phyloP scores from a whole-genome alignment of 805 yeast genomes.

The Saturnispora zaruensis region DNA sequence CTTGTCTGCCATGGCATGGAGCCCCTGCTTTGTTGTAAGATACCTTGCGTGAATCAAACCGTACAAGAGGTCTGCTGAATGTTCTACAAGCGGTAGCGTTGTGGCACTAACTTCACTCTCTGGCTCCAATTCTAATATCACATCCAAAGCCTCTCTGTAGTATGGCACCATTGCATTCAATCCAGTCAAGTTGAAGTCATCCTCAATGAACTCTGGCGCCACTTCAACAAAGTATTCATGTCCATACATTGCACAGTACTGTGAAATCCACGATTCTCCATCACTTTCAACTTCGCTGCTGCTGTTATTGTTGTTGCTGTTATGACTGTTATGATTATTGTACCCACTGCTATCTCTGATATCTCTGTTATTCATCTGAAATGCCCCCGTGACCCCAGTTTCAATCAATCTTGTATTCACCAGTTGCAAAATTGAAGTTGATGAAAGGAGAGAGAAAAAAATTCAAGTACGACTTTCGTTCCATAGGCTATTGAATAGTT shows the following conservation, averaged over 20 bases:
- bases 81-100: constrained; percentile 65
- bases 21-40: constrained; percentile 81
- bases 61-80: constrained; percentile 84
- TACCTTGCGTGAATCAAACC: constrained; percentile 92
- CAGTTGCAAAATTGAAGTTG: neutral
- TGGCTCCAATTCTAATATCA: constrained; percentile 53
- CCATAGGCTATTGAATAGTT: no score
- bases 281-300: constrained; percentile 25
- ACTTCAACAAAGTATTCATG: constrained; percentile 92
- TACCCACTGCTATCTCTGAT: neutral
- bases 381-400: neutral
- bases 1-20: constrained; percentile 88
- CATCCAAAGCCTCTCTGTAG: constrained; percentile 84
- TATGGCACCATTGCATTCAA: constrained; percentile 77
- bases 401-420: neutral
- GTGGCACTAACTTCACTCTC: constrained; percentile 61
- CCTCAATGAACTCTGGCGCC: constrained; percentile 86
- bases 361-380: neutral
- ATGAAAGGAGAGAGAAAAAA: neutral
- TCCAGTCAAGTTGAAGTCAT: constrained; percentile 93
- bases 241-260: constrained; percentile 69
- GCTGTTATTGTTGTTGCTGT: neutral
- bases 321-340: neutral
- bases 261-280: constrained; percentile 71
- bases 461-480: neutral